phyloP scores from a whole-genome alignment of 2,329 filamentous ascomycete species.

The Fusarium annulatum region DNA sequence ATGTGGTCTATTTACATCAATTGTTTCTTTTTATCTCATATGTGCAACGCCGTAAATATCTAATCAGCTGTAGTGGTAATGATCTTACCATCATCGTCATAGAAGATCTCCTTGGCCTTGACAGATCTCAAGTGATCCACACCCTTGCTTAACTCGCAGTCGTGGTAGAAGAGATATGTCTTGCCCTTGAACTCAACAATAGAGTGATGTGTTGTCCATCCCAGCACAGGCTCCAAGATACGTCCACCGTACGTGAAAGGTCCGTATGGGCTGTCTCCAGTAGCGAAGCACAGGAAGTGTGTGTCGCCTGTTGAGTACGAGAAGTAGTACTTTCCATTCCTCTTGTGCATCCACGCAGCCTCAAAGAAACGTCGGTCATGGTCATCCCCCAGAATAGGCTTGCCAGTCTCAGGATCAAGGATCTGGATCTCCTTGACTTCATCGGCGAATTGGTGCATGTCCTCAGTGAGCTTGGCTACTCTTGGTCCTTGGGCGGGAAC shows the following conservation, averaged over 20 bases:
- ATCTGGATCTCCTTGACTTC: conserved; percentile 71
- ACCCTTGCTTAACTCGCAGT: conserved; percentile 74
- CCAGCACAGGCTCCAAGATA: conserved; percentile 79
- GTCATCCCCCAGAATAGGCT: conserved; percentile 72
- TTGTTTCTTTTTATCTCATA: not conserved
- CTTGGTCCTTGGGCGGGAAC: conserved; percentile 71
- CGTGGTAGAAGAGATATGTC: conserved; percentile 83
- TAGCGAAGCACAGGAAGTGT: conserved; percentile 78
- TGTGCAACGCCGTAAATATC: not conserved
- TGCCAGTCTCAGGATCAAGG: conserved; percentile 69
- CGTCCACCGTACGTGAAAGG: conserved; percentile 79
- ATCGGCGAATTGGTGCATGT: conserved; percentile 72
- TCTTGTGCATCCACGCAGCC: conserved; percentile 83
- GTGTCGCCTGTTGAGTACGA: conserved; percentile 83
- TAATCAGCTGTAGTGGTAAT: conserved; percentile 50
- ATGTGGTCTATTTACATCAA: not conserved
- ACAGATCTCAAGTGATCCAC: conserved; percentile 78
- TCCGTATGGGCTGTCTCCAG: conserved; percentile 71
- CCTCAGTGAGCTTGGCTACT: conserved; percentile 70
- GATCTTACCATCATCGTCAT: conserved; percentile 74
- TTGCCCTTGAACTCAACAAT: conserved; percentile 78
- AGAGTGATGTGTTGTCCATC: conserved; percentile 86
- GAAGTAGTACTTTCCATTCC: conserved; percentile 76
- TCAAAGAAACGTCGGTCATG: conserved; percentile 84
- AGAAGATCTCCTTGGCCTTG: conserved; percentile 80